These are phyloP conservation scores for Bifiguratus adelaidae DNA, from an alignment of 192 early-diverging fungal genomes.

Conservation along the genomic window DNA sequence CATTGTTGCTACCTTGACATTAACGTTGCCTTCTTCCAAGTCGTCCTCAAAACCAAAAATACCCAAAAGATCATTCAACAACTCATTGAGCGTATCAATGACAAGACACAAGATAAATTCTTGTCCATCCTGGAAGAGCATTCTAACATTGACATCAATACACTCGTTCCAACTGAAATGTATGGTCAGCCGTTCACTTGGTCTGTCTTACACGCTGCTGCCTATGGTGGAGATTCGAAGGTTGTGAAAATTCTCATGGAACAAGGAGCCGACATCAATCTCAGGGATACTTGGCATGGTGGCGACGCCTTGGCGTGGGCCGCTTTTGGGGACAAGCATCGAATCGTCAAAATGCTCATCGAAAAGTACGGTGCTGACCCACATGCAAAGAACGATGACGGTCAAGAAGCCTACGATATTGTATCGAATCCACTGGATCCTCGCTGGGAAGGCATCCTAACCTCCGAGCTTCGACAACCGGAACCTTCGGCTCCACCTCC, in stretches of 20 bases:
- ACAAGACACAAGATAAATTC: constrained; percentile 3
- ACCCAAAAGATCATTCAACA: too few species aligned
- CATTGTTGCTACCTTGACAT: not conserved
- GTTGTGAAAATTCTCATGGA: constrained; percentile 58
- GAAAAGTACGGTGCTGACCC: constrained; percentile 66
- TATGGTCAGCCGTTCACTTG: constrained; percentile 63
- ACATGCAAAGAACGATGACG: constrained; percentile 63
- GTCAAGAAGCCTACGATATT: constrained; percentile 72
- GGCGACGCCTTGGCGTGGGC: constrained; percentile 87
- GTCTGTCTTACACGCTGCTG: constrained; percentile 77
- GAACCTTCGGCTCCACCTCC: too few species aligned
- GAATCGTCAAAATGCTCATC: constrained; percentile 61
- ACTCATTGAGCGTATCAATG: constrained; percentile 3
- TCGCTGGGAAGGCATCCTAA: constrained; percentile 17
- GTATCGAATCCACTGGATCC: constrained; percentile 48
- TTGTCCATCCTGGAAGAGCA: constrained; percentile 7
- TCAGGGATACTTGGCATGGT: constrained; percentile 75
- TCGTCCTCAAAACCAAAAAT: not conserved
- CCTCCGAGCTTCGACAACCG: too few species aligned
- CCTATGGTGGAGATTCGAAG: constrained; percentile 66
- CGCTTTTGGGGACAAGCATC: constrained; percentile 57
- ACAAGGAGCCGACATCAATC: constrained; percentile 67
- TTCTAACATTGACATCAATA: constrained; percentile 7
- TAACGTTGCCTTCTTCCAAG: too few species aligned
- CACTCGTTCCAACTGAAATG: constrained; percentile 12